A percentile compares a stretch with the other conserved stretches of the same genome.
phyloP scores from a whole-genome alignment of 306 rosid species.

The Malus orientalis region DNA sequence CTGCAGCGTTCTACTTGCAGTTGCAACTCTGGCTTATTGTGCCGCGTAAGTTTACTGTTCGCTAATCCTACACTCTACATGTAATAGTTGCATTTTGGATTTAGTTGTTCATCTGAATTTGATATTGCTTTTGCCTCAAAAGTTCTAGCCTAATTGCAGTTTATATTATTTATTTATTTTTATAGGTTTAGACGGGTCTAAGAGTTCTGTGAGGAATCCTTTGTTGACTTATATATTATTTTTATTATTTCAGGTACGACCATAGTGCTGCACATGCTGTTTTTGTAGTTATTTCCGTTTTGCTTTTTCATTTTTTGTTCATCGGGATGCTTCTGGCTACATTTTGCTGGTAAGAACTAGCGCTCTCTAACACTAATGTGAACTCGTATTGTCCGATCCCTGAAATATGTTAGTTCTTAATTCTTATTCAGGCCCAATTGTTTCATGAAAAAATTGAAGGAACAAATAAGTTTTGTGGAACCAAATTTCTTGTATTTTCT shows the following conservation, averaged over 20 bases:
- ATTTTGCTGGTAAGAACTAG: conserved; percentile 70
- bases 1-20: conserved; percentile 87
- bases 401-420: background rate
- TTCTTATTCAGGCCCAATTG: background rate
- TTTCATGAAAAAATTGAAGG: background rate
- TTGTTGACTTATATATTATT: conserved; percentile 8
- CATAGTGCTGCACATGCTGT: conserved; percentile 83
- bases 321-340: conserved; percentile 81
- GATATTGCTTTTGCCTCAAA: background rate
- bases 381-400: background rate
- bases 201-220: background rate
- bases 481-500: background rate
- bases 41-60: conserved; percentile 78
- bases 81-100: background rate
- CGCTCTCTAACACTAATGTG: background rate
- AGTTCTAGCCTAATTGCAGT: background rate
- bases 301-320: conserved; percentile 76
- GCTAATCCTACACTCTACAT: background rate
- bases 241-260: conserved; percentile 71
- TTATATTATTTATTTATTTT: background rate
- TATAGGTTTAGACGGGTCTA: background rate
- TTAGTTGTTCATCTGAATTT: background rate
- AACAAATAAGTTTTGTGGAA: background rate
- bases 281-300: conserved; percentile 76
- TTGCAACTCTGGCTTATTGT: conserved; percentile 88